These are phyloP conservation scores for Colletotrichum lini DNA, from an alignment of 2,329 filamentous ascomycete genomes.

Conservation along the genomic window DNA sequence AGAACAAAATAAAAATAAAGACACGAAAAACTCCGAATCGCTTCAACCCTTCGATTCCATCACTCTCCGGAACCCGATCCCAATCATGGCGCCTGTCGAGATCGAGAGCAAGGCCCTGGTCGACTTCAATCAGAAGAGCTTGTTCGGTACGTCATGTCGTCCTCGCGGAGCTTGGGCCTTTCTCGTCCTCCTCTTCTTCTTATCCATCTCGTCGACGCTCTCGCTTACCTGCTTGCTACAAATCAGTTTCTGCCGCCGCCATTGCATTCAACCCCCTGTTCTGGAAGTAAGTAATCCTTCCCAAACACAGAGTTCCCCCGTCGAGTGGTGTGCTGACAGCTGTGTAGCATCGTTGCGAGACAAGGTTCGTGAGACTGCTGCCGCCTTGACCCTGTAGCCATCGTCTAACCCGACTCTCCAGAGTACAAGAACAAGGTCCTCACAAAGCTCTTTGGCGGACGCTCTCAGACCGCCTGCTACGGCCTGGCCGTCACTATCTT, in stretches of 20 bases:
- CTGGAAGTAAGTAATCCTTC: slow-evolving; percentile 85
- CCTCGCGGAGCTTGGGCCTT: slow-evolving; percentile 37
- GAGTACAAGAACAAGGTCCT: slow-evolving; percentile 94
- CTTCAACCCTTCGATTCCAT: background rate
- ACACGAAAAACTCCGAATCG: background rate
- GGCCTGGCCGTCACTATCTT: slow-evolving; percentile 91
- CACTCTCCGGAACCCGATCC: background rate
- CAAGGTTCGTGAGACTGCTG: slow-evolving; percentile 69
- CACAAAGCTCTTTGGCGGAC: slow-evolving; percentile 87
- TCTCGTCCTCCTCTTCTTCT: background rate
- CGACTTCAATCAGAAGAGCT: slow-evolving; percentile 76
- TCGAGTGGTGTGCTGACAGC: slow-evolving; percentile 52
- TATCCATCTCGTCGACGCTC: slow-evolving; percentile 1
- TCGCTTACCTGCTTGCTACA: slow-evolving; percentile 42
- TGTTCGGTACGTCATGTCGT: slow-evolving; percentile 69
- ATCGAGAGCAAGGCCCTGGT: slow-evolving; percentile 62
- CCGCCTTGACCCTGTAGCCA: slow-evolving; percentile 18
- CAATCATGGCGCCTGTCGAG: slow-evolving; percentile 56
- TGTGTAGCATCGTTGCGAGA: slow-evolving; percentile 81
- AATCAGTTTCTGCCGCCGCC: slow-evolving; percentile 81
- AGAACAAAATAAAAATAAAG: background rate
- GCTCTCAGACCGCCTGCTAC: slow-evolving; percentile 87
- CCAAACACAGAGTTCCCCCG: background rate
- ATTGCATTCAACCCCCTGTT: slow-evolving; percentile 99
- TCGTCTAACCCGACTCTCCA: slow-evolving; percentile 53